Conservation (phyloP, 176 grass and related monocot species). For the Pontederia crassipes region DNA sequence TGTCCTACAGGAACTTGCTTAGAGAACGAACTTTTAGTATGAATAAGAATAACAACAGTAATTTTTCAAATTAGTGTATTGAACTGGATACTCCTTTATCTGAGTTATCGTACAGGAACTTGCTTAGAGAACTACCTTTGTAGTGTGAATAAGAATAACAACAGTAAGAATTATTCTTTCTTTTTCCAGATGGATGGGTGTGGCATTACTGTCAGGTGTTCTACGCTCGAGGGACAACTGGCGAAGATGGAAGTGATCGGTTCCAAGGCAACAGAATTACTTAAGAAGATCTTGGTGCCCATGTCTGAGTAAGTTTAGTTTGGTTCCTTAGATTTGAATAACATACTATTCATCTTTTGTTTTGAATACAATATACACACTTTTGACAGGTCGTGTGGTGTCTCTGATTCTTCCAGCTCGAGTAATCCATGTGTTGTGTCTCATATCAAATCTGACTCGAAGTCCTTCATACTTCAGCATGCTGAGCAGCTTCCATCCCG, state of each 20-base stretch:
- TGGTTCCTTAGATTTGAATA: background rate
- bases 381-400: constrained; percentile 20
- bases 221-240: constrained; percentile 52
- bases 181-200: constrained; percentile 46
- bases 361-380: constrained; percentile 6
- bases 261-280: constrained; percentile 41
- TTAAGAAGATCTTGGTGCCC: constrained; percentile 50
- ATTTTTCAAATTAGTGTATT: background rate
- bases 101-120: too few species aligned
- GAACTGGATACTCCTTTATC: too few species aligned
- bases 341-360: background rate
- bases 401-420: constrained; percentile 22
- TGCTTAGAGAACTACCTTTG: background rate
- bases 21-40: background rate
- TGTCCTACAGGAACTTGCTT: too few species aligned
- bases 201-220: constrained; percentile 33
- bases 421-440: constrained; percentile 16
- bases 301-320: constrained; percentile 29
- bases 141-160: constrained; percentile 2
- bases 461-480: constrained; percentile 29
- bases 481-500: constrained; percentile 40
- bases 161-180: background rate
- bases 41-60: background rate
- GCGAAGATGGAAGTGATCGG: constrained; percentile 76
- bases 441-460: constrained; percentile 23